phyloP scores from a whole-genome alignment of 768 basidiomycete genomes.

The Russula olivacea region DNA sequence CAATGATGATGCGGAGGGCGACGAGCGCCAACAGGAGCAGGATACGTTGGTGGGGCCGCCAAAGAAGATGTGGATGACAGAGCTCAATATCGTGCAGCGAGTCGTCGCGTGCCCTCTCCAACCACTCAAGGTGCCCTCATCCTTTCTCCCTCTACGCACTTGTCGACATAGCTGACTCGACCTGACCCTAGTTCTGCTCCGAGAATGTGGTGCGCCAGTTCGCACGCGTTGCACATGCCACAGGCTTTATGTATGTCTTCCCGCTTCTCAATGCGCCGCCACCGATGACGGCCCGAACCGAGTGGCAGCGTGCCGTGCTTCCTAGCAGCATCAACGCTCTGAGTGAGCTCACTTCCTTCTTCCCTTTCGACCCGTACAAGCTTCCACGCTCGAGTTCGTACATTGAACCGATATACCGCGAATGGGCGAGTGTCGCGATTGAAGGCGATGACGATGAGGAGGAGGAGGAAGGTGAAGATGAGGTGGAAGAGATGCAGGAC shows the following conservation, averaged over 20 bases:
- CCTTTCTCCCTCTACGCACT: conserved; percentile 7
- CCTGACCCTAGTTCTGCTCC: conserved; percentile 65
- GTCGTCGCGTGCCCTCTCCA: conserved; percentile 79
- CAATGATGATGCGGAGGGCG: conserved; percentile 21
- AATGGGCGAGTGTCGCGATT: conserved; percentile 79
- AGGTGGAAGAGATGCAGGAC: conserved; percentile 37
- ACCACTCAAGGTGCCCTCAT: conserved; percentile 66
- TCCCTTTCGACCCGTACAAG: conserved; percentile 97
- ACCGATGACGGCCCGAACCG: conserved; percentile 34
- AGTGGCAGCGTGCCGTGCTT: neutral
- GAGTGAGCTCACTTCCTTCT: conserved; percentile 84
- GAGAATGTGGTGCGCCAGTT: conserved; percentile 89
- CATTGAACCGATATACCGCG: conserved; percentile 80
- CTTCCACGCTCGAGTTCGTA: conserved; percentile 72
- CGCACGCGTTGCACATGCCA: conserved; percentile 84
- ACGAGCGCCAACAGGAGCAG: conserved; percentile 40
- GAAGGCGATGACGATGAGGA: conserved; percentile 66
- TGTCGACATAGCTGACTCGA: neutral
- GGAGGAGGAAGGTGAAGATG: conserved; percentile 51
- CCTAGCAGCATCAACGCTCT: conserved; percentile 26
- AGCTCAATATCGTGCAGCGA: conserved; percentile 71
- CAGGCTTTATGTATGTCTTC: conserved; percentile 91
- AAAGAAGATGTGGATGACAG: conserved; percentile 76
- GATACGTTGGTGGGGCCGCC: conserved; percentile 27
- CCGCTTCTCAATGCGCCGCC: conserved; percentile 73